Percentiles rank a stretch among this genome's conserved stretches.
phyloP scores from a whole-genome alignment of 768 basidiomycete species.

The Phaffia tasmanica region DNA sequence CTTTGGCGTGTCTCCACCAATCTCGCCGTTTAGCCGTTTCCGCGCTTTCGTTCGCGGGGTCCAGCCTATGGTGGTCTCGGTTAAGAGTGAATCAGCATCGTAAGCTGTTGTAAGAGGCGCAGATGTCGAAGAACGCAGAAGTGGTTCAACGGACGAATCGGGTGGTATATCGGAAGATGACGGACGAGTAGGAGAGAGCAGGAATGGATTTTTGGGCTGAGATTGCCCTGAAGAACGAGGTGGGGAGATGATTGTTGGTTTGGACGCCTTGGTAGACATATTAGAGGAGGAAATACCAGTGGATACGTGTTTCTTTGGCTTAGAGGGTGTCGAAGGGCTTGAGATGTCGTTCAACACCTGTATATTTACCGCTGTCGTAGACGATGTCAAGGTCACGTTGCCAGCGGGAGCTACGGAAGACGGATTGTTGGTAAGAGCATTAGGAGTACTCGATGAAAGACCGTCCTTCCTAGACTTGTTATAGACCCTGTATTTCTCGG shows the following conservation, averaged over 20 bases:
- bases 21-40: conserved; percentile 18
- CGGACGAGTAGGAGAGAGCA: background rate
- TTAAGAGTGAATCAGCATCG: conserved; percentile 6
- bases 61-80: background rate
- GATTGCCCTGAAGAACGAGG: too few relatives aligned
- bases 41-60: conserved; percentile 23
- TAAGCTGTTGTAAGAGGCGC: conserved; percentile 10
- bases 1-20: conserved; percentile 9
- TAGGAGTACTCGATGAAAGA: background rate
- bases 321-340: background rate
- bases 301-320: background rate
- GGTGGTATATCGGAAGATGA: conserved; percentile 6
- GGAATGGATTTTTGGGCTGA: conserved; percentile 2
- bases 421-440: background rate
- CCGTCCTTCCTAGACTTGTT: conserved; percentile 21
- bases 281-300: background rate
- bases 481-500: conserved; percentile 24
- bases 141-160: conserved; percentile 9
- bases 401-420: background rate
- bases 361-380: background rate
- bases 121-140: conserved; percentile 9
- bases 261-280: background rate
- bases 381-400: background rate
- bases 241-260: background rate
- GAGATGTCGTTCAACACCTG: background rate